Base-by-base conservation (phyloP, 306 rosid species). In the Quercus agrifolia region DNA sequence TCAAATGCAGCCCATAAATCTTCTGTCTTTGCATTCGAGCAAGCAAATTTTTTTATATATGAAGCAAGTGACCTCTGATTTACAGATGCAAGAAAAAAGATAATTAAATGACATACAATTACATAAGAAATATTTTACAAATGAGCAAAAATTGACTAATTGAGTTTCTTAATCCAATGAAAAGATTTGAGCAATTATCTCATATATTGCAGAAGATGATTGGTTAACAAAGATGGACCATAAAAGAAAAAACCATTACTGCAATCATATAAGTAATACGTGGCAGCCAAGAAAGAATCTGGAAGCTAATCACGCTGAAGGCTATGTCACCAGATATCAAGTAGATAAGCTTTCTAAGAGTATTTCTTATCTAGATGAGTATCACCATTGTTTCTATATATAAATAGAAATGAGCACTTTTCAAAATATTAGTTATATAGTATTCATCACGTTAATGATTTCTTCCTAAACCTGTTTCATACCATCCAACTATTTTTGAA, bases 1-100 rank as follows among this genome's bases (percentile, higher is more conserved):
- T 92, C 98, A 76, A 94, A 97, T 52, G 95, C 89, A 69, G 93
- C 94, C 97, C 98, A 92, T 19, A 94, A 88, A 89, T 94, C 97
- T 90, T 87, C 98, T 18, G 98, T 92, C 87, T 86, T 94, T 18
- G 97, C 91, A 87, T 92, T 94, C 68, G 97, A 88, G 81, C 70
- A 91, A 19, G 97, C 94, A 75, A 87, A 85, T 74, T 74, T 92
- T 86, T 90, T 91, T 76, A 94, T 88, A 80, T 91, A 94, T 20
- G 97, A 86, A 76, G 97, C 99, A 54, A 94, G 92, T 74, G 97
- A 94, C 80, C 89, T 90, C 99, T 94, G 93, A 77, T 78, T 33
- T 68, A 49, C 28, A 54, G 31, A 27, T 23, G 54, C 19, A 13
- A 56, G 63, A 6, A 33, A 8, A 72, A 73, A 41, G 28, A 51